Percentiles rank a stretch among this genome's conserved stretches.
These are phyloP conservation scores for Camptophora hylomeconis DNA, from an alignment of 2,329 filamentous ascomycete genomes.

Conservation along the genomic window DNA sequence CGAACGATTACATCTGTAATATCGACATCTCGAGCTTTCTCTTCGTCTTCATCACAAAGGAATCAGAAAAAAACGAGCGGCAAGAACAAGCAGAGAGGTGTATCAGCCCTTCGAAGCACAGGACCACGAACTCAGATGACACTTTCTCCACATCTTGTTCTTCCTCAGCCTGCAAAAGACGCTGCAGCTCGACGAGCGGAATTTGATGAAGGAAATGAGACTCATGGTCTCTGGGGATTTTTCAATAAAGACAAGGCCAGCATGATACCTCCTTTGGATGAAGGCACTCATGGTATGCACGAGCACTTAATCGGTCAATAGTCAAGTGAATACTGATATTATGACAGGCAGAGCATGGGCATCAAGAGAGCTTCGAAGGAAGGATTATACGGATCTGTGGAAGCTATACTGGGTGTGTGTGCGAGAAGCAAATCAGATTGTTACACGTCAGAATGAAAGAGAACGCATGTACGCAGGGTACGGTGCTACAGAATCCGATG, in stretches of 20 bases:
- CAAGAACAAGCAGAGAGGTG: slow-evolving; percentile 65
- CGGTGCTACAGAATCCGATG: slow-evolving; percentile 54
- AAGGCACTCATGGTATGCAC: slow-evolving; percentile 50
- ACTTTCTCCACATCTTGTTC: slow-evolving; percentile 49
- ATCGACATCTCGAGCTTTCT: slow-evolving; percentile 14
- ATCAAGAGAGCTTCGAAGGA: slow-evolving; percentile 70
- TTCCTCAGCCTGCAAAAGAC: slow-evolving; percentile 59
- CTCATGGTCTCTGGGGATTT: slow-evolving; percentile 89
- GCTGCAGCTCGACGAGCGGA: slow-evolving; percentile 28
- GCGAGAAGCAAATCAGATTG: slow-evolving; percentile 78
- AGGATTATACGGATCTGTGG: slow-evolving; percentile 91
- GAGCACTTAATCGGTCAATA: neutral
- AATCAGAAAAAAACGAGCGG: slow-evolving; percentile 46
- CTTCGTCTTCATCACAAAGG: slow-evolving; percentile 26
- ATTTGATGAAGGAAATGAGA: slow-evolving; percentile 44
- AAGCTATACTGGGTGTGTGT: slow-evolving; percentile 87
- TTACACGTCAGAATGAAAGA: slow-evolving; percentile 63
- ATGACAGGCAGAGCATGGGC: slow-evolving; percentile 61
- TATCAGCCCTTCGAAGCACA: slow-evolving; percentile 67
- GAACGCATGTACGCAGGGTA: slow-evolving; percentile 55
- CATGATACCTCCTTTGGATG: slow-evolving; percentile 60
- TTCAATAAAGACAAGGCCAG: slow-evolving; percentile 59
- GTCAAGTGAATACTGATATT: neutral
- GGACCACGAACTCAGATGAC: slow-evolving; percentile 64
- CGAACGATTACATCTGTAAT: slow-evolving; percentile 4